Base-by-base conservation (phyloP, 352 stramenopile species). In the Pythium periplocum region DNA sequence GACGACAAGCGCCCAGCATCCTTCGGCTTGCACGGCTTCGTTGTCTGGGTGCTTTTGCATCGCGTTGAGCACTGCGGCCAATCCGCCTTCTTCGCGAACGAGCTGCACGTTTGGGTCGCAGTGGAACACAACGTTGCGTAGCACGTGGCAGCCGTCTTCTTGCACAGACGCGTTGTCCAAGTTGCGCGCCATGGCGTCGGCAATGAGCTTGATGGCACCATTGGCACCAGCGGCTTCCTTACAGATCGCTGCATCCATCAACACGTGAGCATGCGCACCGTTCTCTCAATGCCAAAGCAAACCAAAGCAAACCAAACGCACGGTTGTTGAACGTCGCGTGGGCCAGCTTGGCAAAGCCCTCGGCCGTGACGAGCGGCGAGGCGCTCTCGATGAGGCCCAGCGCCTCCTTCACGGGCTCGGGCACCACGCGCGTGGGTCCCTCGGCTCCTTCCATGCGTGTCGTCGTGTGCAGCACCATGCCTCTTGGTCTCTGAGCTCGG, bases 241-340 rank as follows among this genome's bases (percentile, higher is more conserved):
- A 26, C 64, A 70, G 6, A 87, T 56, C 37, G 75, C 82, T 92
- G 55, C 26, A 31, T 10, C 17, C 10, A n/a, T 39, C 17, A 43
- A 34, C 42, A 10, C 37, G 17, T 26, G 17, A 26, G 17, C 17
- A 26, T 26, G 17, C 17, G 17, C 17, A 26, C 17, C 17, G 17
- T 26, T 0, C 17, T 26, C 17, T 26, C 17, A 26, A 26, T 26
- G 17, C 17, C 17, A 26, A 26, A 26, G 0, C 17, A 26, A 26
- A 26, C 17, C 17, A 26, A 26, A 26, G 17, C 17, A 40, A 59
- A 34, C 32, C 17, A 2, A 55, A 55, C 73, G 48, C 47, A 87
- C 82, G 71, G 54, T 90, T 76, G 62, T 88, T 92, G 53, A 92
- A 92, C 10, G 77, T 86, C n/a, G 68, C 72, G 53, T 87, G 78